Evolutionary conservation across 2,329 filamentous ascomycete genomes (phyloP), one percentile per base, ranked within the genome.

Genomic region (Scedosporium minutisporum): DNA sequence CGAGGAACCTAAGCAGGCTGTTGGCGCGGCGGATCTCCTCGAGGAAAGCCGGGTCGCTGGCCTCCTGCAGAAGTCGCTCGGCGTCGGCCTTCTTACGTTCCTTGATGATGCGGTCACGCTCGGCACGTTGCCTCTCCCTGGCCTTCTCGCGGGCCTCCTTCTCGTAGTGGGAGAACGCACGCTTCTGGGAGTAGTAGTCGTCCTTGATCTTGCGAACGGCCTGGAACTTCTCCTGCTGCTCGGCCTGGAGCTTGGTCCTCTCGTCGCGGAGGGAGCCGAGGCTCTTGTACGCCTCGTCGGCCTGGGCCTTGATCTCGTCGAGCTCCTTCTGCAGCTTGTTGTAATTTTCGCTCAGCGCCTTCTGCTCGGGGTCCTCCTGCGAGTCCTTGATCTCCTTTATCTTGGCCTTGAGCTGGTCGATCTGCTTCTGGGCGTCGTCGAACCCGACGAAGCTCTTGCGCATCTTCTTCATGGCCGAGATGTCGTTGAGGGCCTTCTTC

Each of bases 21-120:
- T 95, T 90, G 65, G 91, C 90, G 61, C 89, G 89, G 70, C 92
- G 85, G 71, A 99, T 96, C 79, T 99, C 92, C 69, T 97, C 91
- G 57, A 91, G 82, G 80, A 91, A 99, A 61, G 95, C 95, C 16
- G 89, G 92, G 69, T 91, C 88, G 72, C 87, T 90, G 68, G 91
- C 91, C 71, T 93, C 89, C 70, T 87, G 87, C 48, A 96, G 86
- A 75, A 90, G 82, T 74, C 87, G 84, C 76, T 90, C 83, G 62
- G 90, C 91, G 60, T 86, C 83, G 72, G 89, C 87, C 80, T 88
- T 89, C 77, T 88, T 87, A 77, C 86, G 86, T 73, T 89, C 87
- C 71, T 87, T 85, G 68, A 86, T 79, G 72, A 85, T 85, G 63
- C 84, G 85, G 65, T 91, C 89, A 63, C 90, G 87, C 81, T 99